Percentiles rank a stretch among this genome's conserved stretches.
Conservation (phyloP, 140 eudicot genomes). For the Anethum foeniculum region DNA sequence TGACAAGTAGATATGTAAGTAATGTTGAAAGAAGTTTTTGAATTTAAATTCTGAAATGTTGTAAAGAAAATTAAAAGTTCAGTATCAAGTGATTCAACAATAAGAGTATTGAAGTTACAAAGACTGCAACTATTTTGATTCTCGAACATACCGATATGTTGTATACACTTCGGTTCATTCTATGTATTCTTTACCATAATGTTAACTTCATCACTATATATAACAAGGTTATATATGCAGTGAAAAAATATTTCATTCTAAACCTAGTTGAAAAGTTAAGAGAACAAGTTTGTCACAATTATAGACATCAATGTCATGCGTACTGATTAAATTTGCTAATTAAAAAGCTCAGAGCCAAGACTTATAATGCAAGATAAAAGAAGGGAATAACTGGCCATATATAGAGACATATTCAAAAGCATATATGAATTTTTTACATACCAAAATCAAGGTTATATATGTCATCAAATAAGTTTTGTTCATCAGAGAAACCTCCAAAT, state of each 20-base stretch:
- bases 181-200: neutral
- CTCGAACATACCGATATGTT: neutral
- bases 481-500: slow-evolving; percentile 97
- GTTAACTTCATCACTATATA: neutral
- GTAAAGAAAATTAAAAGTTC: neutral
- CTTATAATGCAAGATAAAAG: no score
- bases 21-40: neutral
- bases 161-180: neutral
- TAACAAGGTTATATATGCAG: neutral
- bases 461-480: slow-evolving; percentile 74
- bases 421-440: slow-evolving; percentile 17
- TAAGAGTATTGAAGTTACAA: neutral
- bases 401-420: neutral
- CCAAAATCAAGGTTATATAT: slow-evolving; percentile 85
- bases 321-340: neutral
- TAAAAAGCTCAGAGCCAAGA: neutral
- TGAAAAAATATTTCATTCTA: neutral
- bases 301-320: neutral
- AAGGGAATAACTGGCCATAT: neutral
- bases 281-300: neutral
- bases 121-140: neutral
- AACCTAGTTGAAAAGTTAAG: neutral
- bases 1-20: neutral
- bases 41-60: neutral
- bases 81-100: neutral